Conservation (phyloP, 345 rosid species). For the Barbarea vulgaris region DNA sequence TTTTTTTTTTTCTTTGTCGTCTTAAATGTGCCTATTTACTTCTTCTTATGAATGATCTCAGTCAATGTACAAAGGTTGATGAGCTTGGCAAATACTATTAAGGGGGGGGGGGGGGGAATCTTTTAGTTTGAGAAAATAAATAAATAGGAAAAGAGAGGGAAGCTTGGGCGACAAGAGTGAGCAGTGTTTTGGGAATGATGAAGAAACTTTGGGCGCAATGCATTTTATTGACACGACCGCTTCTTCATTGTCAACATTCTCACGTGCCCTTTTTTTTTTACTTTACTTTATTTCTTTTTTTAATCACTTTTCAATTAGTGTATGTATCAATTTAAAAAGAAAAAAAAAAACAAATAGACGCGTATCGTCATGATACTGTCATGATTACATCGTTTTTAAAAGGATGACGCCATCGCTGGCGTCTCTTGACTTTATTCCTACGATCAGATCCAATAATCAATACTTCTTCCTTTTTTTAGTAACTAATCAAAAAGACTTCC, state of each 20-base stretch:
- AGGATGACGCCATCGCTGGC: constrained; percentile 34
- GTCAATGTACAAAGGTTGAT: background rate
- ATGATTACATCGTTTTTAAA: constrained; percentile 23
- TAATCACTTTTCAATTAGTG: background rate
- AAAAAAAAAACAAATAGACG: too few relatives aligned
- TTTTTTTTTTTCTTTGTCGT: too few relatives aligned
- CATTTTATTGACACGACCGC: constrained; percentile 22
- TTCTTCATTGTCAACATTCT: constrained; percentile 37
- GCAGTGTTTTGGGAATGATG: constrained; percentile 27
- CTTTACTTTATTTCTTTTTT: background rate
- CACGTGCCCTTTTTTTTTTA: constrained; percentile 20
- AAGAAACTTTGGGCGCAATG: constrained; percentile 29
- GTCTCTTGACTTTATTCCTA: constrained; percentile 27
- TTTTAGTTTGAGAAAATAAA: background rate
- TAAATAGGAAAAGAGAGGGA: background rate
- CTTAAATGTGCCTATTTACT: too few relatives aligned
- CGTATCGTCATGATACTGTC: constrained; percentile 36
- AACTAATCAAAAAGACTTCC: constrained; percentile 3
- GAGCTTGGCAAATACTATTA: background rate
- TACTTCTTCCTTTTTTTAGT: background rate
- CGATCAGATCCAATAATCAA: background rate
- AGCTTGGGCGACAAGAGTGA: constrained; percentile 31
- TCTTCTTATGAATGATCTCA: too few relatives aligned
- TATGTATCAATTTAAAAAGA: too few relatives aligned
- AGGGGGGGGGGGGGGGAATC: constrained; percentile 26